phyloP scores from a whole-genome alignment of 148 eudicot genomes.

The Pharnaceum exiguum region DNA sequence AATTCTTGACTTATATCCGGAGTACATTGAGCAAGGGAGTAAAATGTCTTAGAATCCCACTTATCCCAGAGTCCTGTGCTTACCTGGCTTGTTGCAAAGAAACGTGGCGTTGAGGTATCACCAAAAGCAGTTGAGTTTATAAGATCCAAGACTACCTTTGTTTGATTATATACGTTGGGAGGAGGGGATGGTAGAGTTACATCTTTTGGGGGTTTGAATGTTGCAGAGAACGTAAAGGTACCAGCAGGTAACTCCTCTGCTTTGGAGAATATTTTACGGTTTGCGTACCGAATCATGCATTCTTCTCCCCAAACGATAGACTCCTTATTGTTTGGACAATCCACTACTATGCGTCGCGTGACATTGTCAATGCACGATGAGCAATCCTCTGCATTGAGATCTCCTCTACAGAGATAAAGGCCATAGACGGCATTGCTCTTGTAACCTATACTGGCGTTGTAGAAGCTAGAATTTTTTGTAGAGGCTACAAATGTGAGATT shows the following conservation, averaged over 20 bases:
- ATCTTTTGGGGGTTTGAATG: too few species aligned
- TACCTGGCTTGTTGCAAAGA: too few species aligned
- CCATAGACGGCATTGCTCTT: not conserved
- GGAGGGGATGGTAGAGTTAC: too few species aligned
- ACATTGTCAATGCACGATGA: not conserved
- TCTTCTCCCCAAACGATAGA: not conserved
- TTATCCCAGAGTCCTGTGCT: too few species aligned
- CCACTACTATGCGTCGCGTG: not conserved
- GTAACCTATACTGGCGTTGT: not conserved
- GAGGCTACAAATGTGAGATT: not conserved
- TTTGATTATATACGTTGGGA: too few species aligned
- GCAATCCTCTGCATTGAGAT: not conserved
- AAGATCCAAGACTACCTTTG: too few species aligned
- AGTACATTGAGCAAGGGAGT: conserved; percentile 16
- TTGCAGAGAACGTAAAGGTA: too few species aligned
- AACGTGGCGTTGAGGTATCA: too few species aligned
- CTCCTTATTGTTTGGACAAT: not conserved
- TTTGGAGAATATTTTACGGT: conserved; percentile 10
- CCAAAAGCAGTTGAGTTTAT: too few species aligned
- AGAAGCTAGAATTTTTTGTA: not conserved
- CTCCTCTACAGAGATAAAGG: not conserved
- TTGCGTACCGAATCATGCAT: conserved; percentile 24
- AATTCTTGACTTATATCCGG: conserved; percentile 13
- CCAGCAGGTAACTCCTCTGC: too few species aligned
- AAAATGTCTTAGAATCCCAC: too few species aligned